Evolutionary conservation across 2,329 filamentous ascomycete species (phyloP), one percentile per base, ranked within the genome.

Genomic region (Aspergillus alliaceus): DNA sequence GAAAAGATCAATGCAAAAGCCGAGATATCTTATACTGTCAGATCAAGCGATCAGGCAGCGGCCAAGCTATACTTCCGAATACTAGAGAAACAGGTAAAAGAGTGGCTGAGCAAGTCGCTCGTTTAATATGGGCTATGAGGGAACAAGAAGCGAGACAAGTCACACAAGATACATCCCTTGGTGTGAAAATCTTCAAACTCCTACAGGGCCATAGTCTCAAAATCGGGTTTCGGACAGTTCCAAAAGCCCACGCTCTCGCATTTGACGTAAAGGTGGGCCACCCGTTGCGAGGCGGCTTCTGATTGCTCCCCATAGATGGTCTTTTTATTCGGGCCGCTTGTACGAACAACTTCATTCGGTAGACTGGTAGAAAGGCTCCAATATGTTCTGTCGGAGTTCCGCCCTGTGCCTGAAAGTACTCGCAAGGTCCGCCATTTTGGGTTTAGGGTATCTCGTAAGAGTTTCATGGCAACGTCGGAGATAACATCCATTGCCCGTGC

Each of bases 361-460:
- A 20, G 34, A 51, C 27, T 34, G n/a, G 22, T 14, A 34, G 51
- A 37, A 48, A 34, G 50, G 48, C 35, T 40, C 42, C 32, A 24
- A 54, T 27, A 25, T 40, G 15, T 12, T 25, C 51, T 20, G 39
- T 46, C 51, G 51, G 51, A n/a, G 15, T 51, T 35, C 39, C 18
- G 29, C 27, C 27, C 5, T 47, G 29, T 29, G 12, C 34, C 37
- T 48, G 42, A 37, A 18, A 29, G 29, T 20, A 29, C 64, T 70
- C 69, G 68, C 68, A 70, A 70, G 62, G 32, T 51, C 49, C 59
- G 58, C 68, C 59, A 20, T 24, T 60, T 60, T 37, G n/a, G 67
- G 67, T 65, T 69, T 70, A 71, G 68, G 50, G 56, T 50, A 12
- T 48, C 54, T 25, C 15, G 27, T 24, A 27, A 11, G 46, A 51